Evolutionary conservation across 2,329 filamentous ascomycete species (phyloP).

Genomic region (Rutstroemia sp.): DNA sequence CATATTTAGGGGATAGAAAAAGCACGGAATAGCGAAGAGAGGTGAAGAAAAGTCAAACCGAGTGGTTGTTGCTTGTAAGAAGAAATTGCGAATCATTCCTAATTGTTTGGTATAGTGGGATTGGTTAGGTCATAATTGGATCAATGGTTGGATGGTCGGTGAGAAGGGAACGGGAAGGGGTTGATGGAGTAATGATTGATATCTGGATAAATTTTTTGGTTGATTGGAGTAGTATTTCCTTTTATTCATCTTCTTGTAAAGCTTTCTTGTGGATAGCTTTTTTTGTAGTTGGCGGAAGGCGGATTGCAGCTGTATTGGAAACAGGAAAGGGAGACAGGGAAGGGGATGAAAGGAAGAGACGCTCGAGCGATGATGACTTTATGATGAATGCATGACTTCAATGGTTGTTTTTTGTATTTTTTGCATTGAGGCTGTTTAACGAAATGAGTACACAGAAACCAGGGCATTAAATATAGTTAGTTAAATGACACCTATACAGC

Average conservation of each 20-base stretch:
- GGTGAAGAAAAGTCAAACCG: background rate
- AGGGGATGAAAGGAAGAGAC: background rate
- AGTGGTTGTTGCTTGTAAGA: conserved; percentile 1
- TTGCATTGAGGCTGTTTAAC: background rate
- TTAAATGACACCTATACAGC: background rate
- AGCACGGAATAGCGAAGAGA: background rate
- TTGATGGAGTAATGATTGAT: background rate
- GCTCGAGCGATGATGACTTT: conserved; percentile 6
- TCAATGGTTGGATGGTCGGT: background rate
- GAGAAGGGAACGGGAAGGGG: background rate
- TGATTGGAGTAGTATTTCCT: background rate
- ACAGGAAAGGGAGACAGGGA: background rate
- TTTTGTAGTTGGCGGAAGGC: background rate
- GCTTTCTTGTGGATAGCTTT: background rate
- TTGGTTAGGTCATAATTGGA: background rate
- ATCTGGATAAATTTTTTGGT: background rate
- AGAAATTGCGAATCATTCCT: background rate
- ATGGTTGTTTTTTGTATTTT: conserved; percentile 3
- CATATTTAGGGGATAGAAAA: background rate
- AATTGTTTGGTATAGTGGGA: background rate
- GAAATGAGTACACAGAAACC: background rate
- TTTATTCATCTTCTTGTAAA: background rate
- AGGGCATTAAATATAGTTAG: background rate
- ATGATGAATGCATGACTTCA: conserved; percentile 6
- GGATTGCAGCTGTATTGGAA: background rate